Percentiles rank a stretch among this genome's conserved stretches.
Evolutionary conservation across 1,139 yeast species (phyloP).

Genomic region (Yamadazyma spencermartinsiae): DNA sequence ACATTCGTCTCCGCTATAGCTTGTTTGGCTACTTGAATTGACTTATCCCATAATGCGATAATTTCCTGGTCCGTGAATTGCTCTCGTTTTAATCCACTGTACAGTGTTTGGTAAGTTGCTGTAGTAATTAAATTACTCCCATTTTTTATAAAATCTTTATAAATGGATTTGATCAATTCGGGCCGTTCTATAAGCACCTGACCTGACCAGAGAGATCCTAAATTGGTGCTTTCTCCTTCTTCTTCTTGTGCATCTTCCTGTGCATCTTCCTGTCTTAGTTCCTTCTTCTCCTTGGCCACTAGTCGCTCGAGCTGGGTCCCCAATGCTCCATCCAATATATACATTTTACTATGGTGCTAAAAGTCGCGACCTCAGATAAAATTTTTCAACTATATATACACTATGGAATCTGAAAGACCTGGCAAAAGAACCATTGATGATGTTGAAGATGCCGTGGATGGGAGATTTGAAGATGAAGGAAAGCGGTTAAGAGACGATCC

Average conservation of each 20-base stretch:
- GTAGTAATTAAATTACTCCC: constrained; percentile 62
- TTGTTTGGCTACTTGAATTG: constrained; percentile 30
- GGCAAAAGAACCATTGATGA: constrained; percentile 4
- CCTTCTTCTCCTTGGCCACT: constrained; percentile 12
- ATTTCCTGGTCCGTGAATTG: constrained; percentile 22
- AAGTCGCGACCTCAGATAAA: background rate
- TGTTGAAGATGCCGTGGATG: constrained; percentile 10
- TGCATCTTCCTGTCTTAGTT: too few relatives aligned
- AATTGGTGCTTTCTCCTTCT: constrained; percentile 30
- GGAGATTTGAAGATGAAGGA: constrained; percentile 11
- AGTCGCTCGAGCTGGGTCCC: constrained; percentile 30
- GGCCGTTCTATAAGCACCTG: constrained; percentile 51
- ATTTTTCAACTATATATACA: constrained; percentile 3
- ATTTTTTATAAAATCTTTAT: constrained; percentile 46
- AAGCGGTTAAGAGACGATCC: constrained; percentile 47
- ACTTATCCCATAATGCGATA: constrained; percentile 27
- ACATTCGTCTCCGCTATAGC: constrained; percentile 24
- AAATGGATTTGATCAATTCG: constrained; percentile 47
- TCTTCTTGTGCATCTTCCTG: too few relatives aligned
- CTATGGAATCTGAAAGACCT: background rate
- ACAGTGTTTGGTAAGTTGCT: constrained; percentile 63
- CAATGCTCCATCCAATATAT: constrained; percentile 32
- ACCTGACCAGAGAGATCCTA: constrained; percentile 59
- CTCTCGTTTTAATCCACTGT: constrained; percentile 24
- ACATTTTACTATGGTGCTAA: constrained; percentile 5